Evolutionary conservation across 2,329 filamentous ascomycete species (phyloP), one percentile per base, ranked within the genome.

Genomic region (Clonostachys rhizophaga): DNA sequence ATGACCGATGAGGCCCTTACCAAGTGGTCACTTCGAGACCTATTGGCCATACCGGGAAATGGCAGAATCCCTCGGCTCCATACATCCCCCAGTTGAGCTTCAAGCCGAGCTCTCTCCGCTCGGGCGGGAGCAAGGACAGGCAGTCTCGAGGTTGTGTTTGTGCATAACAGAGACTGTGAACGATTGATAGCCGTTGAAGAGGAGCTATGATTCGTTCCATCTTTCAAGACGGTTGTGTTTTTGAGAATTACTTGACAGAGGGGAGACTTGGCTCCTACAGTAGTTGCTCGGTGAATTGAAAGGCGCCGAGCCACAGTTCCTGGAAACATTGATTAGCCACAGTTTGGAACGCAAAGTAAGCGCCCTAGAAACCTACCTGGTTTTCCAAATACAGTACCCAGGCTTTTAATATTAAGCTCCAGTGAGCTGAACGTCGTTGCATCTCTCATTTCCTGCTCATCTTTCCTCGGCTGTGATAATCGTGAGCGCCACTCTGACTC

Each of bases 1-100:
- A 96, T 95, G 59, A 96, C 81, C 1, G 88, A 88, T 35, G 89
- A 90, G 12, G 91, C 88, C n/a, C 87, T 78, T 42, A 94, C 84
- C 5, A 89, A 71, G 58, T 87, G 82, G 56, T 95, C 81, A 56
- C 87, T 69, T 70, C 82, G 64, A 62, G 81, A 64, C 69, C 83
- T 64, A 66, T 64, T 74, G 34, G 79, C 79, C 80, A 96, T 91
- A 2, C 90, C 90, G 14, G 91, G 90, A 59, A 87, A 94, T 1
- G 91, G 90, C 40, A 96, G 68, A 16, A 82, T 66, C 47, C 95
- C 87, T 44, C 84, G 83, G 13, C 87, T 95, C 86, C 91, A 96
- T 2, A 96, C 82, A 53, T 95, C 89, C 14, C 79, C 72, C 18
- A 96, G 70, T 16, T 85, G 67, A 39, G 76, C 74, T 62, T 96